These are phyloP conservation scores for Paecilomyces variotii DNA, from an alignment of 2,329 filamentous ascomycete genomes.

Conservation along the genomic window DNA sequence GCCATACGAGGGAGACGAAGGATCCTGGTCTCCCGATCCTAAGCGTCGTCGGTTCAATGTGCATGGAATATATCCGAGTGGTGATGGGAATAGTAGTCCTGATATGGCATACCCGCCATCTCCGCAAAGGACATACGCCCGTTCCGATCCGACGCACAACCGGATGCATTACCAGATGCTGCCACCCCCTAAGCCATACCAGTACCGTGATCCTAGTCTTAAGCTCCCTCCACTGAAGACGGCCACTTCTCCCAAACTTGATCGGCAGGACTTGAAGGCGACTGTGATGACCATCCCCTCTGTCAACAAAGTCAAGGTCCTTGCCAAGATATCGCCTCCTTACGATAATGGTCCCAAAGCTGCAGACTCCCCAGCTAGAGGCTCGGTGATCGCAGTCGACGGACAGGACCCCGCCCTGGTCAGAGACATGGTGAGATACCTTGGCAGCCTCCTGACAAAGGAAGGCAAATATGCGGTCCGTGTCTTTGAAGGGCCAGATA, in stretches of 20 bases:
- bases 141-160: conserved; percentile 22
- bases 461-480: conserved; percentile 45
- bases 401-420: conserved; percentile 60
- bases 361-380: conserved; percentile 44
- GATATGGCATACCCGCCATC: conserved; percentile 36
- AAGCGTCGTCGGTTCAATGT: conserved; percentile 57
- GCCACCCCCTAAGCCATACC: conserved; percentile 45
- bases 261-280: conserved; percentile 50
- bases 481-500: conserved; percentile 41
- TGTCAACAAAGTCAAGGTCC: conserved; percentile 65
- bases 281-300: conserved; percentile 71
- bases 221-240: conserved; percentile 49
- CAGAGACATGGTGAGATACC: conserved; percentile 55
- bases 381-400: conserved; percentile 75
- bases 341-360: conserved; percentile 35
- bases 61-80: conserved; percentile 31
- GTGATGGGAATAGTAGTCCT: conserved; percentile 30
- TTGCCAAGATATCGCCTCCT: conserved; percentile 68
- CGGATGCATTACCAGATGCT: conserved; percentile 42
- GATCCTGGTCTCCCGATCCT: conserved; percentile 45
- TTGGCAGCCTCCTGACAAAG: conserved; percentile 48
- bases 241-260: conserved; percentile 18
- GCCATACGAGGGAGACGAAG: conserved; percentile 21
- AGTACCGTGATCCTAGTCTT: conserved; percentile 40
- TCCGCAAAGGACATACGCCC: conserved; percentile 33